These are phyloP conservation scores for Nigrospora sphaerica DNA, from an alignment of 2,329 filamentous ascomycete species.

Conservation along the genomic window DNA sequence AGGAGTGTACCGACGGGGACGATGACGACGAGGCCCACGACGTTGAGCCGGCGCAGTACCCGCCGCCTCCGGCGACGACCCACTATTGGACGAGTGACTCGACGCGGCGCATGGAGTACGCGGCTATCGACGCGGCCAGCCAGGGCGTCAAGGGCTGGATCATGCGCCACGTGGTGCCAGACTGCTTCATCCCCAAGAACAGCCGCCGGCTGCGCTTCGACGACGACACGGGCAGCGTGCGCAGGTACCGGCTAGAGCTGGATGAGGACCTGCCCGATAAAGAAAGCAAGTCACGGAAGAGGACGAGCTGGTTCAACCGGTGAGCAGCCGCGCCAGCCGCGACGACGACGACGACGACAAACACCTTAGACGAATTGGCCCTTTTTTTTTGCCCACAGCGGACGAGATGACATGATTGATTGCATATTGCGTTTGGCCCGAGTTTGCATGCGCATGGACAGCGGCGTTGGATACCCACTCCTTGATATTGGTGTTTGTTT, in stretches of 20 bases:
- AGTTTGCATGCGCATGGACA: constrained; percentile 15
- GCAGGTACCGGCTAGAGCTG: constrained; percentile 53
- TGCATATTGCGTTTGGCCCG: constrained; percentile 6
- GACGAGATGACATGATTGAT: constrained; percentile 6
- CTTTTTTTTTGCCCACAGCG: constrained; percentile 2
- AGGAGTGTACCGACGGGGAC: constrained; percentile 9
- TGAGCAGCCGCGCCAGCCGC: constrained; percentile 4
- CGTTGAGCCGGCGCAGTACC: constrained; percentile 18
- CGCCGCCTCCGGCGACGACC: constrained; percentile 49
- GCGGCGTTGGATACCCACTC: constrained; percentile 22
- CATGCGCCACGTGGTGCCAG: constrained; percentile 48
- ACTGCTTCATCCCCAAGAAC: constrained; percentile 49
- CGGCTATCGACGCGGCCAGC: constrained; percentile 57
- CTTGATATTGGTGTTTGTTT: constrained; percentile 10
- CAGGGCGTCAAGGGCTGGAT: constrained; percentile 55
- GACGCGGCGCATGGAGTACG: constrained; percentile 57
- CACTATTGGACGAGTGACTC: constrained; percentile 63
- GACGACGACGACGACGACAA: background rate
- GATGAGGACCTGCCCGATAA: constrained; percentile 32
- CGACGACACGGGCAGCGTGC: constrained; percentile 56
- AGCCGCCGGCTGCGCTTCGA: constrained; percentile 47
- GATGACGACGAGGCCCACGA: constrained; percentile 6
- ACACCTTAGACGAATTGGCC: background rate
- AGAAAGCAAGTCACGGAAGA: constrained; percentile 10
- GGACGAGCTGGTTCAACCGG: constrained; percentile 21